Percentiles rank a stretch among this genome's conserved stretches.
These are phyloP conservation scores for Camelina neglecta DNA, from an alignment of 345 rosid species.

Conservation along the genomic window DNA sequence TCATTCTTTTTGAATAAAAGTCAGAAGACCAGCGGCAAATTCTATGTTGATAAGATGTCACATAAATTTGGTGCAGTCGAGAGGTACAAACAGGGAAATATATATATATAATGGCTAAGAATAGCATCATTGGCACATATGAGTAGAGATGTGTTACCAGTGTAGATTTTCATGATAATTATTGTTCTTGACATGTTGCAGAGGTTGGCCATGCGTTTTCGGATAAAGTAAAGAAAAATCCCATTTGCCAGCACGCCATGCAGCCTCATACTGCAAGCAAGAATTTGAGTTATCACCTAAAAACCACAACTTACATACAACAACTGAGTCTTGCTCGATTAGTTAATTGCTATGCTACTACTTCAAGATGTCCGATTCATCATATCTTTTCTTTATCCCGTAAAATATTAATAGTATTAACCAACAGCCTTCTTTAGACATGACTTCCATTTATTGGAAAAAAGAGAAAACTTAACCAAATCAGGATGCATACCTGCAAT, in stretches of 20 bases:
- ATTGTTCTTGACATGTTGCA: slow-evolving; percentile 53
- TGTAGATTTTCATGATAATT: slow-evolving; percentile 83
- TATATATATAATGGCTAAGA: slow-evolving; percentile 18
- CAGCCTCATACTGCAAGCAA: slow-evolving; percentile 88
- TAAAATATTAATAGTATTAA: slow-evolving; percentile 5
- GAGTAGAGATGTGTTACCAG: slow-evolving; percentile 54
- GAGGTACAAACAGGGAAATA: slow-evolving; percentile 21
- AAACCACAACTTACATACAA: slow-evolving; percentile 23
- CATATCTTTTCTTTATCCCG: slow-evolving; percentile 29
- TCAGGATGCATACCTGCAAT: slow-evolving; percentile 69
- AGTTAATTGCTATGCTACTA: slow-evolving; percentile 14
- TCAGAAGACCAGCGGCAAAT: slow-evolving; percentile 17
- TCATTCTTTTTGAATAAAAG: not conserved
- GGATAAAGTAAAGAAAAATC: slow-evolving; percentile 75
- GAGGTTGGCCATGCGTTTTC: slow-evolving; percentile 52
- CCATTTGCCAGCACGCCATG: slow-evolving; percentile 98
- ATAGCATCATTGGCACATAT: slow-evolving; percentile 18
- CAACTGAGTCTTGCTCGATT: not conserved
- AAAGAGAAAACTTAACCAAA: slow-evolving; percentile 11
- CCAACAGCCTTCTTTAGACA: slow-evolving; percentile 22
- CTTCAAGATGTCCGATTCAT: slow-evolving; percentile 17
- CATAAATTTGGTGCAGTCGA: slow-evolving; percentile 31
- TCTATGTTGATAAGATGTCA: slow-evolving; percentile 14
- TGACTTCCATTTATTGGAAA: slow-evolving; percentile 3
- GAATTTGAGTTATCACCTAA: slow-evolving; percentile 30